Conservation (phyloP, 768 basidiomycete species). For the Stropharia rugosoannulata region DNA sequence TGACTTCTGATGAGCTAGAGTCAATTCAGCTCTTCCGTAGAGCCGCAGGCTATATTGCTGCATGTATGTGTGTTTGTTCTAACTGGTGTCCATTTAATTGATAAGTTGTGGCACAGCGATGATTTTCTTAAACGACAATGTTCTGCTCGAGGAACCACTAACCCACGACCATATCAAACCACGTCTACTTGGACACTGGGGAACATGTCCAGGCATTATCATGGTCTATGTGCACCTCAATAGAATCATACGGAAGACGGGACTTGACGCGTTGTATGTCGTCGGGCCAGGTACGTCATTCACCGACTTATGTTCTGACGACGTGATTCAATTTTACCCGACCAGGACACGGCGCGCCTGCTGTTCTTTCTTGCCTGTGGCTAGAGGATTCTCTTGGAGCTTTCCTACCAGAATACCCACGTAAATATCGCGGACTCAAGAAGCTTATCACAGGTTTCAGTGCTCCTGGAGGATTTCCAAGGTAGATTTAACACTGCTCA, state of each 20-base stretch:
- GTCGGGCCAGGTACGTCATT: constrained; percentile 65
- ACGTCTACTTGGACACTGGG: constrained; percentile 83
- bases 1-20: constrained; percentile 49
- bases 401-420: constrained; percentile 60
- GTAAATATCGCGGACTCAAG: constrained; percentile 56
- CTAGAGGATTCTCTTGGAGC: constrained; percentile 70
- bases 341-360: constrained; percentile 82
- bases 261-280: constrained; percentile 68
- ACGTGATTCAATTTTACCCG: neutral
- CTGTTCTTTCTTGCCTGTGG: constrained; percentile 83
- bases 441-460: constrained; percentile 76
- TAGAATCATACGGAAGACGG: constrained; percentile 57
- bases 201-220: constrained; percentile 76
- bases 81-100: neutral
- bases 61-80: constrained; percentile 41
- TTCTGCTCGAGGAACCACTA: constrained; percentile 60
- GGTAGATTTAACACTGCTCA: constrained; percentile 34
- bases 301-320: neutral
- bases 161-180: constrained; percentile 74
- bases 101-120: constrained; percentile 46
- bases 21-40: constrained; percentile 54
- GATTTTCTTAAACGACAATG: constrained; percentile 81
- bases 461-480: constrained; percentile 82
- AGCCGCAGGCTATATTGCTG: constrained; percentile 70
- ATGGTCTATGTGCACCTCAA: constrained; percentile 75